Percentiles rank a stretch among this genome's conserved stretches.
Conservation (phyloP, 1,284 basidiomycete genomes). For the Phenoliferia sp. region DNA sequence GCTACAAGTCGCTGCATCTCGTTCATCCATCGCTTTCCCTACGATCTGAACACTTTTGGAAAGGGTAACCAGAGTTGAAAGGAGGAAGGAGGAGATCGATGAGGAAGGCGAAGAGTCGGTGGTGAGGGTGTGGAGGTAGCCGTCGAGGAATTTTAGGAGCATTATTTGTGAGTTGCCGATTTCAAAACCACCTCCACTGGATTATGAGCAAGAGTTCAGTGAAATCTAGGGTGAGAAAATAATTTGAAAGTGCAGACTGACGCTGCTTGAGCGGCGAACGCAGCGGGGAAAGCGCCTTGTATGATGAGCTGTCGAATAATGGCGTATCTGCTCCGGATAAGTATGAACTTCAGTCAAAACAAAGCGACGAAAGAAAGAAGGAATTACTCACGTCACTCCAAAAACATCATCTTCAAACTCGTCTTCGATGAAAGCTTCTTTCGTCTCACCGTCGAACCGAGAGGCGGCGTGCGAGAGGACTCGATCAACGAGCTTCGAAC, state of each 20-base stretch:
- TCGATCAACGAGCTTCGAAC: conserved; percentile 16
- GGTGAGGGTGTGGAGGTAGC: conserved; percentile 9
- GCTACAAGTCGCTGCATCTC: conserved; percentile 20
- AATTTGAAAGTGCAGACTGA: background rate
- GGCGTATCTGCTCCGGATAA: conserved; percentile 9
- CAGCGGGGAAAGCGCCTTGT: background rate
- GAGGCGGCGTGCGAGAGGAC: conserved; percentile 10
- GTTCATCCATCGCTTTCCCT: conserved; percentile 1
- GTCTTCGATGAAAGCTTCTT: background rate
- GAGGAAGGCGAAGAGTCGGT: background rate
- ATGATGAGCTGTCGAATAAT: conserved; percentile 18
- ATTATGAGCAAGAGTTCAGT: no score
- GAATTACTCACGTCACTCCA: conserved; percentile 9
- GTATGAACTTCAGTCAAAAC: no score
- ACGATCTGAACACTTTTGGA: background rate
- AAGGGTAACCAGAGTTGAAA: conserved; percentile 5
- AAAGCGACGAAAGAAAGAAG: background rate
- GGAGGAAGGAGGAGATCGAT: conserved; percentile 12
- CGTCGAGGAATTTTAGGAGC: conserved; percentile 32
- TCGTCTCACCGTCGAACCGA: conserved; percentile 11
- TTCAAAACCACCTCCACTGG: conserved; percentile 18
- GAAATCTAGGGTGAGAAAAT: no score
- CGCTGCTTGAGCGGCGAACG: conserved; percentile 6
- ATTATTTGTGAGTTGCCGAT: conserved; percentile 14
- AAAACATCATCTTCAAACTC: conserved; percentile 12